Evolutionary conservation across 2,329 filamentous ascomycete genomes (phyloP).

Genomic region (Ophiostoma tasmaniense): DNA sequence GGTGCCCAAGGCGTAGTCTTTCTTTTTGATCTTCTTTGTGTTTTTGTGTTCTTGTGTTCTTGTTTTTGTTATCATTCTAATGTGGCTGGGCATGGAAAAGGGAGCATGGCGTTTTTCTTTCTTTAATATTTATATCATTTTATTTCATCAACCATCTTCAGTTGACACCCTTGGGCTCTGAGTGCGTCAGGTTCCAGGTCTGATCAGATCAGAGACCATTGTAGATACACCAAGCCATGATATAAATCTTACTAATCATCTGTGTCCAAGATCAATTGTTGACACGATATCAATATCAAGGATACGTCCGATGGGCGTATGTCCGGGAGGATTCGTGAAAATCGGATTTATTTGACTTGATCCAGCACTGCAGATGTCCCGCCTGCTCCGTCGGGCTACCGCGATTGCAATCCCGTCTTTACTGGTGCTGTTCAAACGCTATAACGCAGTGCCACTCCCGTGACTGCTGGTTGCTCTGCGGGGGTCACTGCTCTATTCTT

Average conservation of each 20-base stretch:
- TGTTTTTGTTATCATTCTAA: background rate
- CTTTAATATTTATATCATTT: too few relatives aligned
- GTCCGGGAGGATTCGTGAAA: background rate
- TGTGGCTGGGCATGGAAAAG: slow-evolving; percentile 8
- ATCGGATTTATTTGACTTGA: background rate
- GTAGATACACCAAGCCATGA: too few relatives aligned
- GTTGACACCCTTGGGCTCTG: background rate
- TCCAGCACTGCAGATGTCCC: background rate
- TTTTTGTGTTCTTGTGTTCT: too few relatives aligned
- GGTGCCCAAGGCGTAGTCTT: slow-evolving; percentile 52
- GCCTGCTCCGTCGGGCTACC: background rate
- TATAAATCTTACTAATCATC: too few relatives aligned
- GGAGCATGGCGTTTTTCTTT: slow-evolving; percentile 8
- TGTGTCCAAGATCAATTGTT: too few relatives aligned
- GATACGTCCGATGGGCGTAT: background rate
- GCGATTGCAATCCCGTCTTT: background rate
- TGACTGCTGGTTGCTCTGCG: background rate
- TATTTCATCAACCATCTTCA: background rate
- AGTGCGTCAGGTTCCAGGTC: background rate
- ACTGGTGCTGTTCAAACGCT: background rate
- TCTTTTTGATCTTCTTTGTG: background rate
- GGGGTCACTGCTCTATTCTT: background rate
- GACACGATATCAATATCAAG: too few relatives aligned
- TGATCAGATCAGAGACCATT: too few relatives aligned
- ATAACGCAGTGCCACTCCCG: background rate